These are phyloP conservation scores for Mycosarcoma mackinlayi DNA, from an alignment of 1,284 basidiomycete species.

Conservation along the genomic window DNA sequence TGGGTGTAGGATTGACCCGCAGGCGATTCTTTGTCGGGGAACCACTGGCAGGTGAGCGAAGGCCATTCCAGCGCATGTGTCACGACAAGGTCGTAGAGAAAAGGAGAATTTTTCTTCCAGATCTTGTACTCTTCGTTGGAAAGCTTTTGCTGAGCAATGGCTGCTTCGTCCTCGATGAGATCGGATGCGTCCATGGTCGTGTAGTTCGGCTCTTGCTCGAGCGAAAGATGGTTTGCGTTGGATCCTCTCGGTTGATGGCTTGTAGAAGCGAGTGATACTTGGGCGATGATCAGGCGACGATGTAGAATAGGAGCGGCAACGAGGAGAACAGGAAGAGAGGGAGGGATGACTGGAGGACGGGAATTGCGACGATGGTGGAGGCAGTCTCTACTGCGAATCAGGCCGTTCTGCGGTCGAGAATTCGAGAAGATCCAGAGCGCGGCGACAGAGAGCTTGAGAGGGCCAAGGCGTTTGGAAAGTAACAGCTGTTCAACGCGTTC, in stretches of 20 bases:
- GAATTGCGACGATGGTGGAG: constrained; percentile 4
- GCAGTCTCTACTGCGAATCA: no score
- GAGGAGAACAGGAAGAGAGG: background rate
- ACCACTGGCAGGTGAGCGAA: constrained; percentile 97
- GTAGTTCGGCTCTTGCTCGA: background rate
- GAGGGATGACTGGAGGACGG: no score
- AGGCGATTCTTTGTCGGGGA: constrained; percentile 89
- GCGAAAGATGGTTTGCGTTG: background rate
- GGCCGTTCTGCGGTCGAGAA: no score
- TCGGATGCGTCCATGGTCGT: constrained; percentile 51
- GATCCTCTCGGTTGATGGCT: background rate
- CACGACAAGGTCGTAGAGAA: constrained; percentile 96
- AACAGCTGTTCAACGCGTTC: constrained; percentile 9
- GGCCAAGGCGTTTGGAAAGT: constrained; percentile 7
- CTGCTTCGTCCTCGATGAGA: constrained; percentile 59
- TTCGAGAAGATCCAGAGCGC: no score
- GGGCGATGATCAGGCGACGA: no score
- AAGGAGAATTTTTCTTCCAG: constrained; percentile 71
- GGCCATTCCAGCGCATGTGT: constrained; percentile 99
- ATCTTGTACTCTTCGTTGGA: constrained; percentile 67
- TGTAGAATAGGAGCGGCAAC: no score
- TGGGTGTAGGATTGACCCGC: constrained; percentile 89
- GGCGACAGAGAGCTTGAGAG: background rate
- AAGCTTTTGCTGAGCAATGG: constrained; percentile 60
- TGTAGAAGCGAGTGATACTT: background rate